A percentile compares a stretch with the other conserved stretches of the same genome.
Evolutionary conservation across 2,329 filamentous ascomycete species (phyloP).

Genomic region (Sodiomyces alkalinus): DNA sequence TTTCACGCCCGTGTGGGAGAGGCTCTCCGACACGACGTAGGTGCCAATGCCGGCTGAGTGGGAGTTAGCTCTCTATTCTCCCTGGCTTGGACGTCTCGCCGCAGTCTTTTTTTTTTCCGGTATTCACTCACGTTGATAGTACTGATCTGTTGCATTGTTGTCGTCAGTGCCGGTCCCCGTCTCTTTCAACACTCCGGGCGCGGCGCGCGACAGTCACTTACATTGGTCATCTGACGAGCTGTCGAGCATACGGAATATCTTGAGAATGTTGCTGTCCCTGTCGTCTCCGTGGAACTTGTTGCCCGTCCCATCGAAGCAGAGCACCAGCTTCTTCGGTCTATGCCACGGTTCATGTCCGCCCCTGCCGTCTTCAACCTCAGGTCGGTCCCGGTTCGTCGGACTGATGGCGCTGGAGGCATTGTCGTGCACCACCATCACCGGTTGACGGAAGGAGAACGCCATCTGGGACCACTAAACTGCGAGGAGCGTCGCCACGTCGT

Average conservation of each 20-base stretch:
- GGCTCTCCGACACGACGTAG: conserved; percentile 46
- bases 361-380: too few relatives aligned
- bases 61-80: neutral
- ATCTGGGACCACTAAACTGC: too few relatives aligned
- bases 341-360: too few relatives aligned
- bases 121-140: conserved; percentile 42
- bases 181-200: too few relatives aligned
- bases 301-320: conserved; percentile 49
- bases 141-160: conserved; percentile 27
- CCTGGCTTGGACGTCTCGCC: neutral
- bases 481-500: too few relatives aligned
- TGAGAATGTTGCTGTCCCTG: conserved; percentile 50
- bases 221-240: conserved; percentile 45
- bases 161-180: neutral
- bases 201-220: too few relatives aligned
- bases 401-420: neutral
- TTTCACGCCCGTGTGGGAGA: conserved; percentile 39
- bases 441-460: too few relatives aligned
- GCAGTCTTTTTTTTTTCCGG: neutral
- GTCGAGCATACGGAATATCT: conserved; percentile 57
- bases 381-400: neutral
- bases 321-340: conserved; percentile 29
- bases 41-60: conserved; percentile 52
- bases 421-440: too few relatives aligned
- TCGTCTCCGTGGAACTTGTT: conserved; percentile 50